Conservation (phyloP, 345 rosid species). For the Brassica incana region DNA sequence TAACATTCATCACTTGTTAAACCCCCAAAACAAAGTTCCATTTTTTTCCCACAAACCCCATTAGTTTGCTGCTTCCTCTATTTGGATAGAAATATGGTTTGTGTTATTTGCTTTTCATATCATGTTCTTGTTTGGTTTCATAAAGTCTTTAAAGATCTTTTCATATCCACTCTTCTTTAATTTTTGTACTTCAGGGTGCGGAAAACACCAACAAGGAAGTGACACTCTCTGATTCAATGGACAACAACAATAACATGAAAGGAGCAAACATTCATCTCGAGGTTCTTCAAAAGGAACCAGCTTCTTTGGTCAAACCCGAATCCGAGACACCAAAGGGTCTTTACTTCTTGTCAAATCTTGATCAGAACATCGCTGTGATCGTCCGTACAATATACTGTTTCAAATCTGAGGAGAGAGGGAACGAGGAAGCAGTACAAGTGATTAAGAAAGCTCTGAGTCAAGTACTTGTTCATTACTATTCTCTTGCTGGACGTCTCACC, state of each 20-base stretch:
- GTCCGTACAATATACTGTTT: conserved; percentile 85
- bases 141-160: neutral
- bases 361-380: conserved; percentile 80
- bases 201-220: conserved; percentile 41
- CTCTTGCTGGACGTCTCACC: conserved; percentile 80
- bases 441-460: conserved; percentile 67
- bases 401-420: conserved; percentile 66
- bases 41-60: conserved; percentile 1
- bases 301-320: conserved; percentile 59
- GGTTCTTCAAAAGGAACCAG: conserved; percentile 61
- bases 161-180: conserved; percentile 10
- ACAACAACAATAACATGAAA: conserved; percentile 38
- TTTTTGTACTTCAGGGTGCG: conserved; percentile 45
- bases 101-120: neutral
- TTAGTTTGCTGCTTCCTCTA: neutral
- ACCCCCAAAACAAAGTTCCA: neutral
- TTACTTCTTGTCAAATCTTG: conserved; percentile 86
- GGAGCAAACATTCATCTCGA: conserved; percentile 44
- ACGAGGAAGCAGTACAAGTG: conserved; percentile 54
- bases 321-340: conserved; percentile 71
- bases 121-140: conserved; percentile 1
- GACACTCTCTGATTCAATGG: conserved; percentile 45
- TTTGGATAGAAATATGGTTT: conserved; percentile 32
- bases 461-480: conserved; percentile 80
- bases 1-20: conserved; percentile 24